Conservation (phyloP, 2,329 filamentous ascomycete genomes). For the Fusarium duplospermum region DNA sequence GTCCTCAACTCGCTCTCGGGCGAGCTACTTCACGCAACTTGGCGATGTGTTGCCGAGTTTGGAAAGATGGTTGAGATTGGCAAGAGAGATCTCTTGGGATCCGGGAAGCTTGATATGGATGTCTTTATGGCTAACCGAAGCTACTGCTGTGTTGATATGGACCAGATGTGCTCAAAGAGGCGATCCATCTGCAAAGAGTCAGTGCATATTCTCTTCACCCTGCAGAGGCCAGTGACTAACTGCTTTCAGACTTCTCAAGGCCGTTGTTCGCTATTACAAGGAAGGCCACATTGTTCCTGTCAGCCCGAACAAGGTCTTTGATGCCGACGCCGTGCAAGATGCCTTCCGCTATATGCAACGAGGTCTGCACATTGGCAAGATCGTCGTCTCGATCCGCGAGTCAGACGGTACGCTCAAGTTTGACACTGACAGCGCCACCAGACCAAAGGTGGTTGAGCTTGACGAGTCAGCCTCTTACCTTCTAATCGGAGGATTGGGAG, state of each 20-base stretch:
- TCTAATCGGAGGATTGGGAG: conserved; percentile 39
- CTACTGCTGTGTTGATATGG: conserved; percentile 51
- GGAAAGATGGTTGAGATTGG: conserved; percentile 61
- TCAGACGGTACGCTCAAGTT: not conserved
- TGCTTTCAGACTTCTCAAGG: not conserved
- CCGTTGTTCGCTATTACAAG: conserved; percentile 10
- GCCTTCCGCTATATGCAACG: conserved; percentile 58
- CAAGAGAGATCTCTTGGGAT: conserved; percentile 54
- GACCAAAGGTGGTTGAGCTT: conserved; percentile 7
- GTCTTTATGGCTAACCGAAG: conserved; percentile 54
- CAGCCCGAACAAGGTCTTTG: conserved; percentile 40
- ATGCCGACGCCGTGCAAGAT: conserved; percentile 45
- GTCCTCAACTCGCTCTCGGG: conserved; percentile 57
- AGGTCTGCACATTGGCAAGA: conserved; percentile 56
- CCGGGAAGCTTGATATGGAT: conserved; percentile 57
- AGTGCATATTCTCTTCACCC: conserved; percentile 17
- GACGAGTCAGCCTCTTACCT: conserved; percentile 41
- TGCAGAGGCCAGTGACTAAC: conserved; percentile 12
- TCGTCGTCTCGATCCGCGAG: conserved; percentile 48
- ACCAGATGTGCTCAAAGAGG: conserved; percentile 29
- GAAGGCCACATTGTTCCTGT: conserved; percentile 37
- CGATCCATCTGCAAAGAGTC: conserved; percentile 10
- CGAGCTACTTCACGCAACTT: conserved; percentile 55
- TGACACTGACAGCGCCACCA: not conserved
- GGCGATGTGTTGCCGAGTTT: conserved; percentile 57